Conservation (phyloP, 2,329 filamentous ascomycete genomes). For the Chaetomiaceae sp. region DNA sequence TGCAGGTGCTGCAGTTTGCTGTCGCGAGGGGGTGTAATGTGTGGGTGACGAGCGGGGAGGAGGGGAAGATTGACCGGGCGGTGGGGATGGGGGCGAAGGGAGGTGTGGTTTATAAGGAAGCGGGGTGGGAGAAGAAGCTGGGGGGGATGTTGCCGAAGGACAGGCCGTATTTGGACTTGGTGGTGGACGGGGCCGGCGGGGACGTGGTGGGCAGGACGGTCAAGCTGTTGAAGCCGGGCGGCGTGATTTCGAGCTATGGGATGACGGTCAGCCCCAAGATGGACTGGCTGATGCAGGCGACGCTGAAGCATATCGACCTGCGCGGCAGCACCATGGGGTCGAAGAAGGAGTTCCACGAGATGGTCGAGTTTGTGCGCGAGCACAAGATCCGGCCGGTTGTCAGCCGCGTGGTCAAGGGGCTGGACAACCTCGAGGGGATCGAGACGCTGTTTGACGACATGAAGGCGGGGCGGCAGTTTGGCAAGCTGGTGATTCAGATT, state of each 20-base stretch:
- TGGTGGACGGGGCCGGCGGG: slow-evolving; percentile 88
- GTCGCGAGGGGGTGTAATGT: slow-evolving; percentile 69
- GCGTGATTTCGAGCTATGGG: slow-evolving; percentile 80
- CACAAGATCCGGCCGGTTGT: slow-evolving; percentile 73
- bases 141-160: slow-evolving; percentile 56
- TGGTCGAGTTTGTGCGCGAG: slow-evolving; percentile 74
- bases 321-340: slow-evolving; percentile 89
- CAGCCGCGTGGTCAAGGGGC: slow-evolving; percentile 65
- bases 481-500: slow-evolving; percentile 81
- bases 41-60: slow-evolving; percentile 73
- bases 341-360: slow-evolving; percentile 80
- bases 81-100: slow-evolving; percentile 65
- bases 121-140: slow-evolving; percentile 77
- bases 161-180: slow-evolving; percentile 68
- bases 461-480: slow-evolving; percentile 80
- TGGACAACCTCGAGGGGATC: slow-evolving; percentile 74
- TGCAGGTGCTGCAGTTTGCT: slow-evolving; percentile 76
- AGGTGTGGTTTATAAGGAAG: slow-evolving; percentile 76
- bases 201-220: slow-evolving; percentile 68
- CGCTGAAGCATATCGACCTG: slow-evolving; percentile 83
- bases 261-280: slow-evolving; percentile 87
- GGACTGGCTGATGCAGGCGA: slow-evolving; percentile 78
- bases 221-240: slow-evolving; percentile 71
- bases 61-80: slow-evolving; percentile 71
- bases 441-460: slow-evolving; percentile 83